A percentile compares a stretch with the other conserved stretches of the same genome.
Evolutionary conservation across 1,284 basidiomycete species (phyloP).

Genomic region (Ceratobasidium sp.): DNA sequence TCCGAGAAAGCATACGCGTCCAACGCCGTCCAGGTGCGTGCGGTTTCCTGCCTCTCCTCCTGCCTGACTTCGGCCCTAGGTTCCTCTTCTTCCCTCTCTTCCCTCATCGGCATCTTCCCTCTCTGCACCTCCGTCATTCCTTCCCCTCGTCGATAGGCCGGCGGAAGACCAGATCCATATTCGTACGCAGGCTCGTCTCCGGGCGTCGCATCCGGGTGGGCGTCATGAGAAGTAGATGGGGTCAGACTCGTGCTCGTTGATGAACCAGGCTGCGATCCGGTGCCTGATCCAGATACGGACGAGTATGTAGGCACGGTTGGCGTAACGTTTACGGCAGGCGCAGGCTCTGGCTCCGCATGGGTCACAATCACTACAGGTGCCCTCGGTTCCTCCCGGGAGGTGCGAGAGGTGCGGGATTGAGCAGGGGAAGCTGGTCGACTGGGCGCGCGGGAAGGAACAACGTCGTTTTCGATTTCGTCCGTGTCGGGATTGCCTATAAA

Average conservation of each 20-base stretch:
- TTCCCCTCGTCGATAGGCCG: constrained; percentile 20
- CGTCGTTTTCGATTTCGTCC: not conserved
- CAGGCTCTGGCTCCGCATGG: not conserved
- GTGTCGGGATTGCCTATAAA: not conserved
- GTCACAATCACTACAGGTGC: not conserved
- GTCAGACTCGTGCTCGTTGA: not conserved
- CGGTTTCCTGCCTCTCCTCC: not conserved
- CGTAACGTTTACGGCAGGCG: not conserved
- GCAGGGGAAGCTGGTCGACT: constrained; percentile 1
- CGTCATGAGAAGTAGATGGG: constrained; percentile 5
- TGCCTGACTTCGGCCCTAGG: not conserved
- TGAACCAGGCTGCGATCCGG: not conserved
- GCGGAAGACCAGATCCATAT: constrained; percentile 22
- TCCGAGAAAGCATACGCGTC: constrained; percentile 10
- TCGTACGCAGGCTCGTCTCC: constrained; percentile 29
- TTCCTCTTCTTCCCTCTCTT: not conserved
- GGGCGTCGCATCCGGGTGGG: constrained; percentile 25
- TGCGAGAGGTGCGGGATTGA: not conserved
- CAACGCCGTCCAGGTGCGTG: not conserved
- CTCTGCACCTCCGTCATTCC: constrained; percentile 15
- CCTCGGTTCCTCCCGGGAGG: not conserved
- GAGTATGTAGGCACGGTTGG: constrained; percentile 16
- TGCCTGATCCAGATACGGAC: not conserved
- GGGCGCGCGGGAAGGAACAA: not conserved
- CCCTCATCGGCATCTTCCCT: constrained; percentile 24